Conservation (phyloP, 306 rosid genomes). For the Mucuna pruriens region DNA sequence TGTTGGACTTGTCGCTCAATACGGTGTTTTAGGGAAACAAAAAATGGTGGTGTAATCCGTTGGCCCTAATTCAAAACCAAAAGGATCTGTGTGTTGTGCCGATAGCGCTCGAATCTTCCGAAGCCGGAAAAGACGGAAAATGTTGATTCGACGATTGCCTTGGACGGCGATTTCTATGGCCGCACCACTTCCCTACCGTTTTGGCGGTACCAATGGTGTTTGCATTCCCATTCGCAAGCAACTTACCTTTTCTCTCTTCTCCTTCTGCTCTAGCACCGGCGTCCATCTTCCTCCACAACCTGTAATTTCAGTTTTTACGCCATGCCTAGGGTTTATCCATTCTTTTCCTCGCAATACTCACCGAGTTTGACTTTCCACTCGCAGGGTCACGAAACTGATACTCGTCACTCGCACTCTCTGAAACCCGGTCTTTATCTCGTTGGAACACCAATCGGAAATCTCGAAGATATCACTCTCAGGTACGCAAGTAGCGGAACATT, state of each 20-base stretch:
- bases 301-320: conserved; percentile 40
- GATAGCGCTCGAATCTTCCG: not conserved
- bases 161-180: conserved; percentile 52
- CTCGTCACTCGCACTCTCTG: conserved; percentile 30
- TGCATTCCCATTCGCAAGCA: conserved; percentile 18
- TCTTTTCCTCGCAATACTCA: not conserved
- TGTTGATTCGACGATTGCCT: conserved; percentile 67
- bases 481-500: not conserved
- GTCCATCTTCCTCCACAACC: conserved; percentile 49
- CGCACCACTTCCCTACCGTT: conserved; percentile 43
- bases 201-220: conserved; percentile 8
- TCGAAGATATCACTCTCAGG: conserved; percentile 71
- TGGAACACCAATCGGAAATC: conserved; percentile 85
- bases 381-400: conserved; percentile 16
- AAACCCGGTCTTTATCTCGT: conserved; percentile 87
- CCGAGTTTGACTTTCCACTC: conserved; percentile 8
- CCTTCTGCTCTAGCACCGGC: conserved; percentile 40
- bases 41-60: not conserved
- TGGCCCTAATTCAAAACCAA: not conserved
- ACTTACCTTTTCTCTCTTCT: conserved; percentile 25
- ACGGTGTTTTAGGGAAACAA: not conserved
- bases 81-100: not conserved
- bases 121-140: conserved; percentile 33
- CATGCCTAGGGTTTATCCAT: not conserved
- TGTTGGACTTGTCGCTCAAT: not conserved